Evolutionary conservation across 2,329 filamentous ascomycete species (phyloP), one percentile per base, ranked within the genome.

Genomic region (Coniella lustricola): DNA sequence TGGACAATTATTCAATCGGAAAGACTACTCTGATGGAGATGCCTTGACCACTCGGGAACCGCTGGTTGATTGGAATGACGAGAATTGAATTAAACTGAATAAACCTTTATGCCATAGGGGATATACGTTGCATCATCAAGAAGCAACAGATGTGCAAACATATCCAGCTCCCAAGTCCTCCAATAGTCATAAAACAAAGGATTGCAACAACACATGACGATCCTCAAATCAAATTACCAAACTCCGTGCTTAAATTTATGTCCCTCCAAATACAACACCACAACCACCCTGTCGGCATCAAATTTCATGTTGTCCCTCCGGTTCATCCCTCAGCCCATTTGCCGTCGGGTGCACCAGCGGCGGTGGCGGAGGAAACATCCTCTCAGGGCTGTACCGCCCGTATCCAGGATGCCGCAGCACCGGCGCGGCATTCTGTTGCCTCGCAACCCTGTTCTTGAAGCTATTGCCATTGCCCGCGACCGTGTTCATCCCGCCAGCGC

Each of bases 341-440:
- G 54, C 44, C 34, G 33, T 43, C n/a, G 43, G 18, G 20, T 50
- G 50, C 5, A 33, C 29, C 9, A 44, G 50, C 31, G 48, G 35
- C 17, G 49, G 49, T 36, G 47, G 46, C 25, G 46, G 50, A n/a
- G 47, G 50, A n/a, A 46, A 35, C 3, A 38, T 31, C 35, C 42
- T 50, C 1, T 59, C 60, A 7, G 55, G 50, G 20, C 57, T 55
- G 21, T 65, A 60, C 50, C 71, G 64, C 14, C 72, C 70, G 39
- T 71, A 69, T 0, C 72, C 73, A 0, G 73, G 73, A 44, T 76
- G 74, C 20, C 64, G 64, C 35, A 76, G 58, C 20, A 70, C 60
- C 0, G 74, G 73, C 3, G 71, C 63, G 43, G 68, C 52, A 52
- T 44, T 60, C 40, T 42, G n/a, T n/a, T n/a, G 50, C 44, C 52